Percentiles rank a stretch among this genome's conserved stretches.
These are phyloP conservation scores for Scheffersomyces stipitis DNA, from an alignment of 805 yeast species.

Conservation along the genomic window DNA sequence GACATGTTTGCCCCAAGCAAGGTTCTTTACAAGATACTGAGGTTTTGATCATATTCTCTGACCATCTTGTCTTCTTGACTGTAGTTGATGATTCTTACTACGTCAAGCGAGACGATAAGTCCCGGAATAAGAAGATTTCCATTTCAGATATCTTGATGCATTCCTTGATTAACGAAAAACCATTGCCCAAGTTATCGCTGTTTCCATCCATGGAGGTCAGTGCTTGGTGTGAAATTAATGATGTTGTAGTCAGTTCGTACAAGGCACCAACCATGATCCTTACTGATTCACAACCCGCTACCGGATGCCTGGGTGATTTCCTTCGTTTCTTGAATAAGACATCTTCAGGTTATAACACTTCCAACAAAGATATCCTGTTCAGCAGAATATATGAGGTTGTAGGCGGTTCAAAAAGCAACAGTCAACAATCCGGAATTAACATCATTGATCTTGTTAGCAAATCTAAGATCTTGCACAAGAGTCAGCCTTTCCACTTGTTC, in stretches of 20 bases:
- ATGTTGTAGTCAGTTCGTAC: conserved; percentile 51
- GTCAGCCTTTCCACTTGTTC: conserved; percentile 86
- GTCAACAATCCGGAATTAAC: conserved; percentile 23
- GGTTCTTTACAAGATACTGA: conserved; percentile 28
- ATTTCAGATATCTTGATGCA: conserved; percentile 86
- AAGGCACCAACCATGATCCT: conserved; percentile 23
- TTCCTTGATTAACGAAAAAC: conserved; percentile 81
- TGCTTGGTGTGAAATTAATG: conserved; percentile 63
- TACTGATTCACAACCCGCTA: no score
- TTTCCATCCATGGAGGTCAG: conserved; percentile 71
- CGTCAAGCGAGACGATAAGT: conserved; percentile 11
- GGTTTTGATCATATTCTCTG: conserved; percentile 77
- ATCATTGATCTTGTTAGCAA: conserved; percentile 61
- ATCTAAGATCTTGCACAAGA: conserved; percentile 71
- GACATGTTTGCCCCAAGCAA: conserved; percentile 20
- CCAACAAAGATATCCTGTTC: conserved; percentile 16
- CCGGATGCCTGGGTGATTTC: conserved; percentile 20
- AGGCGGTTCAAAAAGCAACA: conserved; percentile 2
- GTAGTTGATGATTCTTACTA: conserved; percentile 48
- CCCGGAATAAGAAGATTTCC: conserved; percentile 46
- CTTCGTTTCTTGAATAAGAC: conserved; percentile 29
- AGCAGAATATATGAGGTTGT: conserved; percentile 29
- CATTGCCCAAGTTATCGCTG: conserved; percentile 47
- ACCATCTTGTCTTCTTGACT: conserved; percentile 65
- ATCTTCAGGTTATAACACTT: conserved; percentile 23